Base-by-base conservation (phyloP, 2,329 filamentous ascomycete genomes). In the Pezicula neosporulosa region DNA sequence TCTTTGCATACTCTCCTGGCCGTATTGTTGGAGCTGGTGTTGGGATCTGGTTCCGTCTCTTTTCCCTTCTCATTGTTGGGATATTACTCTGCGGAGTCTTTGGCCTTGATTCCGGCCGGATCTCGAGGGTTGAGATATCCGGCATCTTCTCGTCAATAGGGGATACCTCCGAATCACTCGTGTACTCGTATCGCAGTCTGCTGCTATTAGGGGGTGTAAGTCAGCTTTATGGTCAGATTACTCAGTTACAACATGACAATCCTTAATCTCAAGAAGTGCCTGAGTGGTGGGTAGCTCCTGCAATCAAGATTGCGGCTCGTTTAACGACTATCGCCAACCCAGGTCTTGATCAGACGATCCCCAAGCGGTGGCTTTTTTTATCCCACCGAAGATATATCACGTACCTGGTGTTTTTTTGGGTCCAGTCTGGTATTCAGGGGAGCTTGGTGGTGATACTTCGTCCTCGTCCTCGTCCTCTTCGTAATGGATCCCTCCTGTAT, bases 401-500 rank as follows among this genome's bases (percentile, higher is more conserved):
- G 4, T 47, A 37, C 44, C 48, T 41, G 4, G n/a, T 24, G 15
- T 13, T 44, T 13, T 44, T 12, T 19, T 30, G 12, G 42, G 15
- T 12, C 13, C 21, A 28, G 42, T 44, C 42, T 44, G 18, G 27
- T 44, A 50, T 38, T 67, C 63, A 1, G 73, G 72, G 24, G 73
- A 74, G 48, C 72, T 71, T 36, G 71, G 73, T 39, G 74, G 73
- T 10, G 74, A 77, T n/a, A 76, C 66, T 37, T 63, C 63, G 42
- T 55, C 28, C 28, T 30, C 28, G 28, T 30, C 28, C 28, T 30
- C 21, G 21, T 21, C 42, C 27, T 44, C 42, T 15, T 44, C 42
- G 42, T 44, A 44, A 13, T 18, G n/a, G 19, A 44, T 44, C 13
- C 42, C 59, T 49, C 60, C 53, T 49, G 52, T 45, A 43, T 65